Conservation (phyloP, 2,329 filamentous ascomycete species). For the Calonectria pauciramosa region DNA sequence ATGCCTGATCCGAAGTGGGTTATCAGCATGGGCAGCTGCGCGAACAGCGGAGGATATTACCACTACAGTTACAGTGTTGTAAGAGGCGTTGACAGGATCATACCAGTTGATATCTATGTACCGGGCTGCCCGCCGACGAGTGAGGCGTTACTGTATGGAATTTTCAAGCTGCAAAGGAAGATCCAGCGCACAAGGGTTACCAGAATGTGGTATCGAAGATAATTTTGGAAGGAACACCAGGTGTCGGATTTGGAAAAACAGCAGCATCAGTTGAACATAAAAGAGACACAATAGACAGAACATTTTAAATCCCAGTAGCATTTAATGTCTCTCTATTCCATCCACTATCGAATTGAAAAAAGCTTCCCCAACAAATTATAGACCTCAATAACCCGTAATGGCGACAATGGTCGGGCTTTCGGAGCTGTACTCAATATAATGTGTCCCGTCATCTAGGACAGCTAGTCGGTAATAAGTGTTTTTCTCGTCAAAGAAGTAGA, state of each 20-base stretch:
- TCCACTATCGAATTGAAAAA: neutral
- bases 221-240: neutral
- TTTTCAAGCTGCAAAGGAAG: constrained; percentile 79
- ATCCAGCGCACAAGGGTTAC: constrained; percentile 67
- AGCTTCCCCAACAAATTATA: neutral
- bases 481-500: neutral
- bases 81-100: constrained; percentile 73
- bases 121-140: constrained; percentile 70
- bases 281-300: neutral
- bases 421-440: neutral
- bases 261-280: neutral
- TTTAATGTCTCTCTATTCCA: neutral
- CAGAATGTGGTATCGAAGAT: constrained; percentile 66
- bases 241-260: neutral
- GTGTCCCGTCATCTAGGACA: neutral
- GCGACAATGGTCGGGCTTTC: neutral
- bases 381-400: neutral
- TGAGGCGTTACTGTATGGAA: constrained; percentile 64
- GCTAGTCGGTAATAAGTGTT: neutral
- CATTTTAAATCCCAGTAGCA: neutral
- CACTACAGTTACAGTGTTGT: constrained; percentile 80
- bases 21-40: constrained; percentile 78
- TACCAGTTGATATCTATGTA: constrained; percentile 77
- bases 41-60: constrained; percentile 80
- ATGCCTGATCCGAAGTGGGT: constrained; percentile 75